A percentile compares a stretch with the other conserved stretches of the same genome.
Conservation (phyloP, 2,329 filamentous ascomycete species). For the Dendryphion nanum region DNA sequence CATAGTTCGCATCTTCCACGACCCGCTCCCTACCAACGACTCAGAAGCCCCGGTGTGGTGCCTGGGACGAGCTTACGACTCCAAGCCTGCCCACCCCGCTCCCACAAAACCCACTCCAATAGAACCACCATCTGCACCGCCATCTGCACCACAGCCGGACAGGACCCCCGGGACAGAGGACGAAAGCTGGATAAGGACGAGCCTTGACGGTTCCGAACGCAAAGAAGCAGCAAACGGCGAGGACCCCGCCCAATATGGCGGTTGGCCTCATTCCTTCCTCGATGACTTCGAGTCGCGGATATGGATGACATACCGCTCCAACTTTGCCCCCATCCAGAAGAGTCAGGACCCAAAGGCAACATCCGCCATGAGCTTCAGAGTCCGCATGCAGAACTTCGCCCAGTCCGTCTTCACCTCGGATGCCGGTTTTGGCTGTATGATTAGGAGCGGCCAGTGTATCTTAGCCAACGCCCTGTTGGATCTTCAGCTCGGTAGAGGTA, state of each 20-base stretch:
- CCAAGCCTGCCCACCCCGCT: constrained; percentile 20
- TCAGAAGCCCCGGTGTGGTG: constrained; percentile 77
- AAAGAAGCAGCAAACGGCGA: constrained; percentile 50
- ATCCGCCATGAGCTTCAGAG: constrained; percentile 74
- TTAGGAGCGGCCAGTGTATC: constrained; percentile 89
- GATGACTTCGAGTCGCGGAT: constrained; percentile 90
- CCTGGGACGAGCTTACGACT: constrained; percentile 61
- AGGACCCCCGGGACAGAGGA: constrained; percentile 26
- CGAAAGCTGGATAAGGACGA: constrained; percentile 62
- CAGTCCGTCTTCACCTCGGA: constrained; percentile 85
- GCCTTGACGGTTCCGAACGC: constrained; percentile 66
- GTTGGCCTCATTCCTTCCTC: constrained; percentile 83
- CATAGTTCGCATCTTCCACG: constrained; percentile 89
- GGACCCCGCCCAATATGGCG: constrained; percentile 44
- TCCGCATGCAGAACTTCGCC: constrained; percentile 82
- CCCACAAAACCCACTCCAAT: constrained; percentile 8
- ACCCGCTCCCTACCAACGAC: constrained; percentile 83
- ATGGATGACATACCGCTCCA: constrained; percentile 95
- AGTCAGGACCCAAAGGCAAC: constrained; percentile 71
- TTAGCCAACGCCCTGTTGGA: constrained; percentile 80
- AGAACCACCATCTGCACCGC: constrained; percentile 1
- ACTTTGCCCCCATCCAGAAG: constrained; percentile 78
- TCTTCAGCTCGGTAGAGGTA: constrained; percentile 76
- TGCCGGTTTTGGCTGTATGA: constrained; percentile 98
- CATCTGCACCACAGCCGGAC: constrained; percentile 22